These are phyloP conservation scores for Neurospora sp. DNA, from an alignment of 495 filamentous ascomycete genomes.

Conservation along the genomic window DNA sequence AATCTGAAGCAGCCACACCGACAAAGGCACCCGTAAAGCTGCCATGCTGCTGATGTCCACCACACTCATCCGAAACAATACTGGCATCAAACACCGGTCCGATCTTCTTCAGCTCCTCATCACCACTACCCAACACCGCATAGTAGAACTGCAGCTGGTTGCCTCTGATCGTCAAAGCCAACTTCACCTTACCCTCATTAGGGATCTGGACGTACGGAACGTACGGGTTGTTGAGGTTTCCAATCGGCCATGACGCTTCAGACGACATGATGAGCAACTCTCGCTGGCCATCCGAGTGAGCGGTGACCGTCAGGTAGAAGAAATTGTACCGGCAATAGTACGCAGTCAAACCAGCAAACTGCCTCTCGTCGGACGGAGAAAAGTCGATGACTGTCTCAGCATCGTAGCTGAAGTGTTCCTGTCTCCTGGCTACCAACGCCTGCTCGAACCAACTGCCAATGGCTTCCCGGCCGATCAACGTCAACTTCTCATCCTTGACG, in stretches of 20 bases:
- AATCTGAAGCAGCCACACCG: conserved; percentile 43
- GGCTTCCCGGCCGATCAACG: conserved; percentile 37
- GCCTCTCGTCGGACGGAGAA: conserved; percentile 40
- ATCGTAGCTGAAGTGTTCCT: conserved; percentile 47
- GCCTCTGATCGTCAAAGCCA: conserved; percentile 38
- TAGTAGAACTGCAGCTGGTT: conserved; percentile 42
- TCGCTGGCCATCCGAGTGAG: conserved; percentile 40
- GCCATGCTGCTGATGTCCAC: conserved; percentile 44
- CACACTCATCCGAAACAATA: conserved; percentile 46
- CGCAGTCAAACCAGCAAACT: conserved; percentile 46
- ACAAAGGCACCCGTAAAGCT: conserved; percentile 51
- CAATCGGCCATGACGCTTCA: conserved; percentile 41
- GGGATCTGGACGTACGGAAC: conserved; percentile 33
- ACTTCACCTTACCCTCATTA: conserved; percentile 39
- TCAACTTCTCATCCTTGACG: conserved; percentile 27
- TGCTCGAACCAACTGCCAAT: conserved; percentile 50
- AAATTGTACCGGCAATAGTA: conserved; percentile 52
- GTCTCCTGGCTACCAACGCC: conserved; percentile 41
- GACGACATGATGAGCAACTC: conserved; percentile 43
- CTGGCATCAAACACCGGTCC: conserved; percentile 43
- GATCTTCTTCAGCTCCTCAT: conserved; percentile 35
- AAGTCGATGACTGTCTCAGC: conserved; percentile 46
- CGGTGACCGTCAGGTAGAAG: conserved; percentile 48
- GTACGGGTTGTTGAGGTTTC: conserved; percentile 25
- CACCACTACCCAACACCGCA: conserved; percentile 23